phyloP scores from a whole-genome alignment of 2,329 filamentous ascomycete genomes.

The Pseudocercospora ulei region DNA sequence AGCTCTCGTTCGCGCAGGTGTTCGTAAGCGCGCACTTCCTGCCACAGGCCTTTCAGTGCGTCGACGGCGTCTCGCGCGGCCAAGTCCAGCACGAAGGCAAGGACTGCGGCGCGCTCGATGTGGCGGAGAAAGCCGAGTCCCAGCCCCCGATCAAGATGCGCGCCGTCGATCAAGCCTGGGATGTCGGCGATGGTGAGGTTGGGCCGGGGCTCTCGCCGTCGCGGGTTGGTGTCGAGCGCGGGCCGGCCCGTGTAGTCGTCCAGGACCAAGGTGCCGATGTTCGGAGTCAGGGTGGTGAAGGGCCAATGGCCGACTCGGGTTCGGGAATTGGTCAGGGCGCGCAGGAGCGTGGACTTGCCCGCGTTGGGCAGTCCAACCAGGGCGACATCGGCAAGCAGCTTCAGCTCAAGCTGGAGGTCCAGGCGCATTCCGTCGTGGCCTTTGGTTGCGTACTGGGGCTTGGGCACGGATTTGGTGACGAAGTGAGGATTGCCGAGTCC shows the following conservation, averaged over 20 bases:
- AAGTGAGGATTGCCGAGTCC: slow-evolving; percentile 93
- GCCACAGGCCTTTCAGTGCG: slow-evolving; percentile 75
- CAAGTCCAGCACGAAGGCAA: slow-evolving; percentile 89
- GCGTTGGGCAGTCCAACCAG: slow-evolving; percentile 92
- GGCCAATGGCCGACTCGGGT: slow-evolving; percentile 90
- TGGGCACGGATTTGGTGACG: slow-evolving; percentile 59
- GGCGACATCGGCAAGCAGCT: slow-evolving; percentile 88
- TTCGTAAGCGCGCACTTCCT: slow-evolving; percentile 81
- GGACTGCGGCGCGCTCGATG: slow-evolving; percentile 82
- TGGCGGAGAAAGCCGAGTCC: slow-evolving; percentile 88
- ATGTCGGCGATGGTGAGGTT: slow-evolving; percentile 94
- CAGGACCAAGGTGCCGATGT: slow-evolving; percentile 89
- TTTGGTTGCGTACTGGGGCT: slow-evolving; percentile 79
- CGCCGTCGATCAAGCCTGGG: slow-evolving; percentile 82
- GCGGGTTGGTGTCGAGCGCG: slow-evolving; percentile 39
- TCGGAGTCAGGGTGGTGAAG: slow-evolving; percentile 89
- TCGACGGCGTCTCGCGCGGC: slow-evolving; percentile 65
- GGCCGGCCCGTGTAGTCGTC: slow-evolving; percentile 77
- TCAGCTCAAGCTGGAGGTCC: slow-evolving; percentile 78
- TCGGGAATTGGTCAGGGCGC: slow-evolving; percentile 77
- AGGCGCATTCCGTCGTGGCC: slow-evolving; percentile 72
- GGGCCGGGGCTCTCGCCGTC: slow-evolving; percentile 52
- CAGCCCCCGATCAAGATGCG: slow-evolving; percentile 81
- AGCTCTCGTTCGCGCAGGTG: slow-evolving; percentile 64
- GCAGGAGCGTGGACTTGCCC: slow-evolving; percentile 84